These are phyloP conservation scores for Chaetoscypha palmicola DNA, from an alignment of 2,329 filamentous ascomycete species.

Conservation along the genomic window DNA sequence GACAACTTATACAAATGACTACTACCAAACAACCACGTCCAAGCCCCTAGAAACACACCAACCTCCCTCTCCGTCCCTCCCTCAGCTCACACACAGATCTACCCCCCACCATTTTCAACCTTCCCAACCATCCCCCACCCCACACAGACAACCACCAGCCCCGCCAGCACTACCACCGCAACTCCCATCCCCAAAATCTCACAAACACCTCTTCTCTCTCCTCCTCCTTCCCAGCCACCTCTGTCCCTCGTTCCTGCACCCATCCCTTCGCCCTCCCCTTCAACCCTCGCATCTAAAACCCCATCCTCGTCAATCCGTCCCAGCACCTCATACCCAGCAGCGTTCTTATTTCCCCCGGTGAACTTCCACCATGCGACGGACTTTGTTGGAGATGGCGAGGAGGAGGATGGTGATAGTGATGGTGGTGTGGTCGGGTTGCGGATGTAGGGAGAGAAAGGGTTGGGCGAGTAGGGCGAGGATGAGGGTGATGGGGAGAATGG, in stretches of 20 bases:
- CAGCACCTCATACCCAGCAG: background rate
- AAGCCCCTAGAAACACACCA: too few relatives aligned
- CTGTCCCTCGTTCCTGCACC: background rate
- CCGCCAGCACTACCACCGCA: slow-evolving; percentile 4
- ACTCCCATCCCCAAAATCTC: slow-evolving; percentile 7
- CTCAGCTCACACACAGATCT: too few relatives aligned
- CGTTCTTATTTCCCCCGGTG: background rate
- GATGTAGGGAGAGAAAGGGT: slow-evolving; percentile 4
- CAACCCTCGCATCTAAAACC: background rate
- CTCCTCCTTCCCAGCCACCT: background rate
- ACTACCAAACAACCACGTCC: too few relatives aligned
- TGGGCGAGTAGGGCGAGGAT: background rate
- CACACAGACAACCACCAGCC: slow-evolving; percentile 21
- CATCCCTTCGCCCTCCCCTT: background rate
- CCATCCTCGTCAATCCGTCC: background rate
- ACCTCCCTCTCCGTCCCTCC: too few relatives aligned
- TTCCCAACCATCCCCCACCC: slow-evolving; percentile 6
- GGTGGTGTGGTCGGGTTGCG: slow-evolving; percentile 2
- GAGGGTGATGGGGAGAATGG: background rate
- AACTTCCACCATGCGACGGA: background rate
- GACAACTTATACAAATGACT: too few relatives aligned
- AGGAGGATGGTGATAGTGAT: background rate
- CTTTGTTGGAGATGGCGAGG: background rate
- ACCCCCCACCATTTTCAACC: background rate
- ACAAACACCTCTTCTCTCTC: background rate